A percentile compares a stretch with the other conserved stretches of the same genome.
Evolutionary conservation across 495 filamentous ascomycete genomes (phyloP).

Genomic region (Rostrohypoxylon terebratum): DNA sequence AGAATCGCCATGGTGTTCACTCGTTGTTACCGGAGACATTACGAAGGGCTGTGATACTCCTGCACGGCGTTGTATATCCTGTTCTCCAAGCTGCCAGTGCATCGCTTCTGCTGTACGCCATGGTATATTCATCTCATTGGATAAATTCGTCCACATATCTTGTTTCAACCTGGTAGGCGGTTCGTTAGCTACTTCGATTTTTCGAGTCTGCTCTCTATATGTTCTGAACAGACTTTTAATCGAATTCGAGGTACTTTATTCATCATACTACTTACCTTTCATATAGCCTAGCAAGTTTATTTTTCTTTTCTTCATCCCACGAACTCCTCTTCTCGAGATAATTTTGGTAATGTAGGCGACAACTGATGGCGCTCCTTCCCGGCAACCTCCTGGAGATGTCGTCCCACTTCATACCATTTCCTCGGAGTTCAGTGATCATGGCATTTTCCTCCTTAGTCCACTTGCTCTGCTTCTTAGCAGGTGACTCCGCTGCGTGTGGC

Average conservation of each 20-base stretch:
- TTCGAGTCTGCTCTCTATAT: neutral
- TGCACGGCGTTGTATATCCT: slow-evolving; percentile 91
- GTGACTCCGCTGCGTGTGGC: slow-evolving; percentile 73
- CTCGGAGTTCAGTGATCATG: slow-evolving; percentile 87
- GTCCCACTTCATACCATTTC: slow-evolving; percentile 96
- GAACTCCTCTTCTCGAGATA: slow-evolving; percentile 90
- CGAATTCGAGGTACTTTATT: neutral
- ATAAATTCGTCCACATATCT: slow-evolving; percentile 96
- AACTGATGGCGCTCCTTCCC: slow-evolving; percentile 91
- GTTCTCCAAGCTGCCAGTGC: slow-evolving; percentile 96
- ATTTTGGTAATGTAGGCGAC: slow-evolving; percentile 96
- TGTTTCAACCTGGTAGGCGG: slow-evolving; percentile 80
- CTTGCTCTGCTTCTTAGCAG: slow-evolving; percentile 94
- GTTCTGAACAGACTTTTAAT: neutral
- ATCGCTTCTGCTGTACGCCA: slow-evolving; percentile 97
- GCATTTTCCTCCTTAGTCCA: slow-evolving; percentile 94
- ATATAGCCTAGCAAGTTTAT: slow-evolving; percentile 93
- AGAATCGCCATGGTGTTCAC: slow-evolving; percentile 62
- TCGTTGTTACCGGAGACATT: slow-evolving; percentile 69
- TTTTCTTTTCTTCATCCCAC: slow-evolving; percentile 98
- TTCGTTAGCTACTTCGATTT: slow-evolving; percentile 43
- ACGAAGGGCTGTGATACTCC: slow-evolving; percentile 80
- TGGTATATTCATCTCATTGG: slow-evolving; percentile 94
- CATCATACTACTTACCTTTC: slow-evolving; percentile 76
- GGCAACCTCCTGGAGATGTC: slow-evolving; percentile 92